Evolutionary conservation across 257 asterid species (phyloP).

Genomic region (Nicotiana knightiana): DNA sequence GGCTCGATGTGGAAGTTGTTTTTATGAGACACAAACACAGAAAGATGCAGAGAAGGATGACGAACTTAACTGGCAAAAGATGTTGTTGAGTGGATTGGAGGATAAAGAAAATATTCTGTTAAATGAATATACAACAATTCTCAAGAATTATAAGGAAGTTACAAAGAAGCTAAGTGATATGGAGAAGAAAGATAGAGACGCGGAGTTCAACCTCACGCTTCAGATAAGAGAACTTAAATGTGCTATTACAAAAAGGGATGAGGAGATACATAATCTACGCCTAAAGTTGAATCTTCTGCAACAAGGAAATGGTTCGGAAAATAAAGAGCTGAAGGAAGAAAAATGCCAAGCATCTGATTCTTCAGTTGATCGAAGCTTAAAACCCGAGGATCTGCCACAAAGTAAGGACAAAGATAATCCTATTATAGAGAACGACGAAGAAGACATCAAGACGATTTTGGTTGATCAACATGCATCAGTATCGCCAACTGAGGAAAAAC

Average conservation of each 20-base stretch:
- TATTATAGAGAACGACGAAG: slow-evolving; percentile 22
- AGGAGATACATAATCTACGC: slow-evolving; percentile 51
- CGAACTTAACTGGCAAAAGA: slow-evolving; percentile 60
- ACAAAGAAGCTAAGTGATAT: slow-evolving; percentile 59
- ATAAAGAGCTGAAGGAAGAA: slow-evolving; percentile 11
- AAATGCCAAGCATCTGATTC: neutral
- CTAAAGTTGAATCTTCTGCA: slow-evolving; percentile 26
- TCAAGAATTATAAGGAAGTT: slow-evolving; percentile 69
- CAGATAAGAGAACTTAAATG: slow-evolving; percentile 59
- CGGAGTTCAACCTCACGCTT: slow-evolving; percentile 47
- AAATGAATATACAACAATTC: slow-evolving; percentile 59
- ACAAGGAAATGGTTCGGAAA: slow-evolving; percentile 16
- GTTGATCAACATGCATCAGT: slow-evolving; percentile 21
- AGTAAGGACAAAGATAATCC: neutral
- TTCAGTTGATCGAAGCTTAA: slow-evolving; percentile 17
- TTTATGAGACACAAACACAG: slow-evolving; percentile 8
- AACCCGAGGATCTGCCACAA: slow-evolving; percentile 14
- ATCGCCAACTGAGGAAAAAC: slow-evolving; percentile 38
- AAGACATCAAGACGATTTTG: slow-evolving; percentile 18
- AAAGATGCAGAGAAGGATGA: slow-evolving; percentile 25
- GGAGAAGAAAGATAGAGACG: slow-evolving; percentile 59
- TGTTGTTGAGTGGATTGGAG: slow-evolving; percentile 64
- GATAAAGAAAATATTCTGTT: slow-evolving; percentile 70
- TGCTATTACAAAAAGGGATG: slow-evolving; percentile 56
- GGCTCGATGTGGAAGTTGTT: slow-evolving; percentile 9